Conservation (phyloP, 163 green algal genomes). For the Scenedesmus sp. region DNA sequence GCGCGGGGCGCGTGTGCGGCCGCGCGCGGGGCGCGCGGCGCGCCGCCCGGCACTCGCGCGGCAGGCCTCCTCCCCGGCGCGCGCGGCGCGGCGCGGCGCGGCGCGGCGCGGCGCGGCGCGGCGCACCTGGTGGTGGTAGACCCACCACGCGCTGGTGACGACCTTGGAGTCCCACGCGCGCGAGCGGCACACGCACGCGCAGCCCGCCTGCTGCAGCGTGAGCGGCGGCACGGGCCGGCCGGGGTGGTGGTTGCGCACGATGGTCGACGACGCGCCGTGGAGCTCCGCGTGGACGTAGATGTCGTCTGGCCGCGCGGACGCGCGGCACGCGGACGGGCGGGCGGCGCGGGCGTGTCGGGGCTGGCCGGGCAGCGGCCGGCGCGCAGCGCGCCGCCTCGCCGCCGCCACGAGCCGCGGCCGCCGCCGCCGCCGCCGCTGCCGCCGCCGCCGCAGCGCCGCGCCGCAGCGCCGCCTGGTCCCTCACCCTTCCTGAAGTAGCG, state of each 20-base stretch:
- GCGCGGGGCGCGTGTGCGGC: too few species aligned
- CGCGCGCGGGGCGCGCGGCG: too few species aligned
- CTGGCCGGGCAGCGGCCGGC: too few species aligned
- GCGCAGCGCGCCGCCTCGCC: too few species aligned
- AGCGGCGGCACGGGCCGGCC: constrained; percentile 59
- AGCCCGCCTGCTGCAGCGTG: constrained; percentile 81
- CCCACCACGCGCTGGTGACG: constrained; percentile 95
- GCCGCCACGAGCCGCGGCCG: too few species aligned
- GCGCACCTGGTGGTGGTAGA: constrained; percentile 81
- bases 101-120: neutral
- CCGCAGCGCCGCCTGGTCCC: neutral
- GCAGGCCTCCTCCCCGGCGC: too few species aligned
- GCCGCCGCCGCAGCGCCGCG: neutral
- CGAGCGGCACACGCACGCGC: constrained; percentile 85
- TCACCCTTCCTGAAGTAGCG: constrained; percentile 68
- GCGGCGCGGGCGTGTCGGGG: too few species aligned
- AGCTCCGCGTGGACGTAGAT: constrained; percentile 91
- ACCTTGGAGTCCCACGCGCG: constrained; percentile 93
- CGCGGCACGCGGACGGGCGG: too few species aligned
- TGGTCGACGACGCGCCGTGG: constrained; percentile 84
- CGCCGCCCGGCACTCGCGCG: too few species aligned
- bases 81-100: constrained; percentile 33
- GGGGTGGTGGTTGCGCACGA: constrained; percentile 89
- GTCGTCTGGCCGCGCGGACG: constrained; percentile 77
- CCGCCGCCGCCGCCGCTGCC: neutral